Percentiles rank a stretch among this genome's conserved stretches.
phyloP scores from a whole-genome alignment of 176 grass and related monocot species.

The Pontederia paniculata region DNA sequence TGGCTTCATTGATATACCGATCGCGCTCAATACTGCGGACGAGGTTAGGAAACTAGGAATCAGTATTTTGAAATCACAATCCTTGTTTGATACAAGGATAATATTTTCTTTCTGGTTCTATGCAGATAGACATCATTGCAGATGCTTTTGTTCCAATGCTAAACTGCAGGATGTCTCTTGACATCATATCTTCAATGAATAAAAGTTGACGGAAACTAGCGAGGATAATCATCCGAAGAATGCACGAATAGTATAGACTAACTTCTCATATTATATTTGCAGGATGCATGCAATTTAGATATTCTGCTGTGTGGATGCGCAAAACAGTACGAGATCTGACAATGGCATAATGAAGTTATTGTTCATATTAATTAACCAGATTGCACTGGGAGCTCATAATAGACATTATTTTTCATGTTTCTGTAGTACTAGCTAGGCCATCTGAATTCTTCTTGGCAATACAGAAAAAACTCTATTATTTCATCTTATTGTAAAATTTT shows the following conservation, averaged over 20 bases:
- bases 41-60: neutral
- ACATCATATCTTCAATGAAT: constrained; percentile 4
- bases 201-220: neutral
- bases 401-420: too few species aligned
- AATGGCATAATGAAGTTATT: too few species aligned
- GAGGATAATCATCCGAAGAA: neutral
- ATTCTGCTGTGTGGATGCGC: too few species aligned
- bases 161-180: constrained; percentile 1
- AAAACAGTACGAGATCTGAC: too few species aligned
- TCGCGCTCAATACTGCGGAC: neutral
- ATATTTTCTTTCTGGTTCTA: neutral
- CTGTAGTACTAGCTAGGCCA: too few species aligned
- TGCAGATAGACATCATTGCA: neutral
- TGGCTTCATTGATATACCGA: neutral
- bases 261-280: constrained; percentile 6
- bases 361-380: too few species aligned
- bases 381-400: too few species aligned
- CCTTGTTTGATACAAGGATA: neutral
- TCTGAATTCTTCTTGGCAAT: too few species aligned
- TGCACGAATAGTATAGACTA: neutral
- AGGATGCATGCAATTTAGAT: too few species aligned
- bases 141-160: neutral
- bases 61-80: neutral
- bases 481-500: too few species aligned
- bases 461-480: too few species aligned